Percentiles rank a stretch among this genome's conserved stretches.
Conservation (phyloP, 352 stramenopile species). For the Phytopythium montanum region DNA sequence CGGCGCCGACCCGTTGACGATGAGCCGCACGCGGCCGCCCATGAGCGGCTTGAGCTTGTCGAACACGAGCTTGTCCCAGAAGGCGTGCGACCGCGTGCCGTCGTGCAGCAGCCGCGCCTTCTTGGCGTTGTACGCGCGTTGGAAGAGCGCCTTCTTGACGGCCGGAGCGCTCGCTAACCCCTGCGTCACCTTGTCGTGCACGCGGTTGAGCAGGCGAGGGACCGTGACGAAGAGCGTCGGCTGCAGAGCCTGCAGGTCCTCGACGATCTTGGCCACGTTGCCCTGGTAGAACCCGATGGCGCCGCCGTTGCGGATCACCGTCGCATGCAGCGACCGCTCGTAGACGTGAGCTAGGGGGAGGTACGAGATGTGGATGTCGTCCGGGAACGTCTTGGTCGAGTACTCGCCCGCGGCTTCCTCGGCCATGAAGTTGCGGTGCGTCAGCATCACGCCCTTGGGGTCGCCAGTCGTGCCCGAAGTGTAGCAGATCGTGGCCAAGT, state of each 20-base stretch:
- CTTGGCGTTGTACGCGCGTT: too few relatives aligned
- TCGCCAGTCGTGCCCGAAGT: constrained; percentile 45
- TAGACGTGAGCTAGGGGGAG: constrained; percentile 96
- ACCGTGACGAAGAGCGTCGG: constrained; percentile 93
- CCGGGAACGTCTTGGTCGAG: constrained; percentile 19
- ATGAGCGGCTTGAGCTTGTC: too few relatives aligned
- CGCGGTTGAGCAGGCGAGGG: constrained; percentile 95
- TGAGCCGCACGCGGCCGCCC: too few relatives aligned
- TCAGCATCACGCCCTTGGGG: constrained; percentile 48
- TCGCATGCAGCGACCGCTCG: constrained; percentile 46
- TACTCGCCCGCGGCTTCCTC: constrained; percentile 19
- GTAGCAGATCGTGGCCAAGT: constrained; percentile 59
- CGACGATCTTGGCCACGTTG: constrained; percentile 86
- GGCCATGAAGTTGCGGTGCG: constrained; percentile 39
- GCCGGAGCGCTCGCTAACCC: too few relatives aligned
- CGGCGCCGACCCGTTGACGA: too few relatives aligned
- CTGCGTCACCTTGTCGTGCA: constrained; percentile 89
- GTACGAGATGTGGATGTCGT: constrained; percentile 91
- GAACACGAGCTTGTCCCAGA: too few relatives aligned
- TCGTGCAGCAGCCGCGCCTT: too few relatives aligned
- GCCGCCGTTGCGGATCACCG: constrained; percentile 69
- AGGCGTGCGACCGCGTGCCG: too few relatives aligned
- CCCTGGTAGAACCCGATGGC: constrained; percentile 91
- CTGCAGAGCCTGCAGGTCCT: constrained; percentile 88
- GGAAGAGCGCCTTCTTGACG: too few relatives aligned